Conservation (phyloP, 1,139 yeast species). For the Arxiozyma bovina region DNA sequence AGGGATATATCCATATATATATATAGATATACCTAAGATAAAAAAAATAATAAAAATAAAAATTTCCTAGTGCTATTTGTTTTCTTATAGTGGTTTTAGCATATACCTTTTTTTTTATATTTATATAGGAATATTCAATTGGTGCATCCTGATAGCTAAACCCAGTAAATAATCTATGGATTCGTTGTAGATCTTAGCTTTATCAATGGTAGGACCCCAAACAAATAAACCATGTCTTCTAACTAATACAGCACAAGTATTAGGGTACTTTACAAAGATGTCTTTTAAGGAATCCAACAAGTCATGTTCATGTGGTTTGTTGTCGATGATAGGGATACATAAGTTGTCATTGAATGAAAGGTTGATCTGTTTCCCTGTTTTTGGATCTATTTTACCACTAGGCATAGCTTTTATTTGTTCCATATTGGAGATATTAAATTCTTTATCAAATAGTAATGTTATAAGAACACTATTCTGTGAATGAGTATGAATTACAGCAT, state of each 20-base stretch:
- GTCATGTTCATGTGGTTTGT: conserved; percentile 82
- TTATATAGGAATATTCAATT: conserved; percentile 10
- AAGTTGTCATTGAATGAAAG: conserved; percentile 66
- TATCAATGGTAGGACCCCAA: conserved; percentile 91
- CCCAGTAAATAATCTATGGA: conserved; percentile 86
- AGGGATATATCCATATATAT: neutral
- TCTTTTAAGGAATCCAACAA: conserved; percentile 57
- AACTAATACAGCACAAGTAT: conserved; percentile 77
- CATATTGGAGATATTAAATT: conserved; percentile 66
- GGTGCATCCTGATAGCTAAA: conserved; percentile 71
- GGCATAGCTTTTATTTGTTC: conserved; percentile 95
- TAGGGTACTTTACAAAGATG: conserved; percentile 62
- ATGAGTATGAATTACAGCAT: conserved; percentile 93
- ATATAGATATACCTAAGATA: no score
- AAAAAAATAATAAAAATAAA: no score
- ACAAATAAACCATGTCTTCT: conserved; percentile 91
- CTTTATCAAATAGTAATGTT: conserved; percentile 59
- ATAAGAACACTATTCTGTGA: conserved; percentile 82
- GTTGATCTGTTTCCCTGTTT: conserved; percentile 29
- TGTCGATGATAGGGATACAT: conserved; percentile 82
- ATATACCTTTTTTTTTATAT: neutral
- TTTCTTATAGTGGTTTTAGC: neutral
- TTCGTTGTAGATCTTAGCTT: conserved; percentile 87
- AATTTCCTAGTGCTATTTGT: neutral
- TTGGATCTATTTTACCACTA: conserved; percentile 43